Base-by-base conservation (phyloP, 495 filamentous ascomycete species). In the Penicillium cataractarum region DNA sequence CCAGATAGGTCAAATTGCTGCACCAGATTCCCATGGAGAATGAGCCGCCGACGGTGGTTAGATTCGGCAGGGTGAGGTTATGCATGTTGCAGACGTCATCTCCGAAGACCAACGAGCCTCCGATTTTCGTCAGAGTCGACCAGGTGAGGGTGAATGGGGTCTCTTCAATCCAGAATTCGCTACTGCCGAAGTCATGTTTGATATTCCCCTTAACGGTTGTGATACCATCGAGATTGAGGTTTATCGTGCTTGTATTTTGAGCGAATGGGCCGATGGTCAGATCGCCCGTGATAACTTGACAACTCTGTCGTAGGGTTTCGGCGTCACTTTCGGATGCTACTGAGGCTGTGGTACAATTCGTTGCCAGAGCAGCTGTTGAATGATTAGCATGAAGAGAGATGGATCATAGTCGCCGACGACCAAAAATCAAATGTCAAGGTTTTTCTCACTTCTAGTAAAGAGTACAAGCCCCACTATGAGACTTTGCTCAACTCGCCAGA, bases 211-310 rank as follows among this genome's bases (percentile, higher is more conserved):
- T 33, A 9, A 54, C 49, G 19, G 6, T 19, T 26, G 44, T 35
- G 4, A 60, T 31, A 19, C 58, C 58, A n/a, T 60, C 58, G 2
- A 54, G 48, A 13, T 53, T 53, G 58, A 60, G 21, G 15, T 60
- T 26, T 31, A 52, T 22, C 2, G 26, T 26, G n/a, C 48, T 53
- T 12, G 5, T n/a, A 44, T 32, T 54, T 13, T 53, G 48, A 22
- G 13, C 10, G 26, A 54, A 32, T 7, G 49, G 49, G 27, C 49
- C 49, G 6, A 60, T 32, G 10, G 22, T 19, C 17, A 60, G 12
- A 29, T 51, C 1, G 21, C 58, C 48, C 0, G 15, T 3, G 15
- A 53, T 27, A 1, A 31, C 15, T n/a, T 1, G 46, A 44, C 49
- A 60, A 6, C 3, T 26, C 27, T 60, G 27, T 9, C 46, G 46